A percentile compares a stretch with the other conserved stretches of the same genome.
These are phyloP conservation scores for Clavulina sp. DNA, from an alignment of 768 basidiomycete genomes.

Conservation along the genomic window DNA sequence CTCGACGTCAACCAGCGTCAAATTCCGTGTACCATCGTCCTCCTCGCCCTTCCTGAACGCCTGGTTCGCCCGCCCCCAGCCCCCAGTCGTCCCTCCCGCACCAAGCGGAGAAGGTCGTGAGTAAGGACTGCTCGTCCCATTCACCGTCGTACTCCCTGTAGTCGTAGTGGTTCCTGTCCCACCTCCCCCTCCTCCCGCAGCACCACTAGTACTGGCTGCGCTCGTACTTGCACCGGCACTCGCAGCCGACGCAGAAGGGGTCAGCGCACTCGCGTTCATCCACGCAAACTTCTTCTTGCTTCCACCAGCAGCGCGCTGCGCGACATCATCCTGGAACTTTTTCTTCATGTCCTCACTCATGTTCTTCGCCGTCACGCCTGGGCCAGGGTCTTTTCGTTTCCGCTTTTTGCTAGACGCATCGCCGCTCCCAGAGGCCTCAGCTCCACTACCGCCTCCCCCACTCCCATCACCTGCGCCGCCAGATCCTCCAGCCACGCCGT, in stretches of 20 bases:
- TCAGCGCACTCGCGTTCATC: slow-evolving; percentile 68
- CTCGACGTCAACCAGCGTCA: slow-evolving; percentile 67
- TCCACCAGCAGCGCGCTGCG: slow-evolving; percentile 68
- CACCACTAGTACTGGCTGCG: slow-evolving; percentile 2
- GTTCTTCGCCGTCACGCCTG: slow-evolving; percentile 68
- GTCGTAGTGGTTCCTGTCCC: not conserved
- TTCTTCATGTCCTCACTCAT: slow-evolving; percentile 86
- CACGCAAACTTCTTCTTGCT: slow-evolving; percentile 68
- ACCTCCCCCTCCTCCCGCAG: slow-evolving; percentile 12
- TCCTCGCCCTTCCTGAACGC: slow-evolving; percentile 24
- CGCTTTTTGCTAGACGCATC: slow-evolving; percentile 32
- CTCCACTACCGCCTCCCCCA: slow-evolving; percentile 27
- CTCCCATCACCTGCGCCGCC: slow-evolving; percentile 19
- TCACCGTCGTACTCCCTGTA: not conserved
- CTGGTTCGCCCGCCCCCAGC: slow-evolving; percentile 20
- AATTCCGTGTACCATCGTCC: slow-evolving; percentile 37
- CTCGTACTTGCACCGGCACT: slow-evolving; percentile 20
- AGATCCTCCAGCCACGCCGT: slow-evolving; percentile 37
- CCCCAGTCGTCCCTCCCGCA: slow-evolving; percentile 6
- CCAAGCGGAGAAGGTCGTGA: slow-evolving; percentile 2
- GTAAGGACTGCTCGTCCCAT: not conserved
- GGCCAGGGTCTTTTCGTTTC: slow-evolving; percentile 68
- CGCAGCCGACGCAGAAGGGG: too few relatives aligned
- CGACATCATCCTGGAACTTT: slow-evolving; percentile 81
- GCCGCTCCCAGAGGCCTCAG: slow-evolving; percentile 29